Conservation (phyloP, 148 eudicot species). For the Selenicereus undatus region DNA sequence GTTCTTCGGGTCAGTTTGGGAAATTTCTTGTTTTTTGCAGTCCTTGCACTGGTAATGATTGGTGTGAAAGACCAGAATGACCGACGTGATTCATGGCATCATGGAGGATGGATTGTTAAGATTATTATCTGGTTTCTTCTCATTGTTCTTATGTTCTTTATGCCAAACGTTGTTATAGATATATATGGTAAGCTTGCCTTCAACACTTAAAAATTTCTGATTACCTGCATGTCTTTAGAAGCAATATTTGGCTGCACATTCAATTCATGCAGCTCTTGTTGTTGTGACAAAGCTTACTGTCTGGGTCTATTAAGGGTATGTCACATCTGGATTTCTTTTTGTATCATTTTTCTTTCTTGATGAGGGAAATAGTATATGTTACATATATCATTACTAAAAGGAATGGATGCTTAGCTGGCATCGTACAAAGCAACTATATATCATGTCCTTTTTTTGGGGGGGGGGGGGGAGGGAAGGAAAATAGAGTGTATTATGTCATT, state of each 20-base stretch:
- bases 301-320: neutral
- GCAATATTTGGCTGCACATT: neutral
- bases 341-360: neutral
- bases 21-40: constrained; percentile 73
- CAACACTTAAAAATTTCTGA: neutral
- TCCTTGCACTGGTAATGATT: constrained; percentile 80
- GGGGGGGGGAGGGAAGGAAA: too few relatives aligned
- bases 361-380: neutral
- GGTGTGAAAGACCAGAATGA: constrained; percentile 97
- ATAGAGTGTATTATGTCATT: too few relatives aligned
- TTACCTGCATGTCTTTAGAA: neutral
- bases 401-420: neutral
- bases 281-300: neutral
- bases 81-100: constrained; percentile 89
- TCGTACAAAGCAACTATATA: neutral
- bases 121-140: constrained; percentile 78
- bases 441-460: too few relatives aligned
- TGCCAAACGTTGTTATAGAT: constrained; percentile 65
- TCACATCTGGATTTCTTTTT: constrained; percentile 2
- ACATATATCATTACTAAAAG: neutral
- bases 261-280: neutral
- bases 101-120: constrained; percentile 94
- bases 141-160: constrained; percentile 66
- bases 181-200: constrained; percentile 63
- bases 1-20: constrained; percentile 98